Evolutionary conservation across 257 asterid genomes (phyloP), one percentile per base, ranked within the genome.

Genomic region (Anisodus acutangulus): DNA sequence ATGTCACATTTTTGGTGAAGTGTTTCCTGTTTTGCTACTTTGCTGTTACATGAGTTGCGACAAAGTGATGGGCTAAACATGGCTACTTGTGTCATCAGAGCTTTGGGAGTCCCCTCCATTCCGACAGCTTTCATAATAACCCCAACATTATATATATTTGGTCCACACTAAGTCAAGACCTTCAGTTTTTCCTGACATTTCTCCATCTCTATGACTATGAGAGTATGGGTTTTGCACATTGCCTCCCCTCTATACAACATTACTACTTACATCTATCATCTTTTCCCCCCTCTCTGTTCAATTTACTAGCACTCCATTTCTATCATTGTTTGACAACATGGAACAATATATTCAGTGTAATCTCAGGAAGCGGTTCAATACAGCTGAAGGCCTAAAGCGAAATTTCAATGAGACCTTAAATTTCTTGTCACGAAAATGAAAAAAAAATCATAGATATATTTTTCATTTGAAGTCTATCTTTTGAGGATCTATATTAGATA

Each of bases 121-220:
- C 81, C 64, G 81, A 76, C 81, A 76, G 4, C 81, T 74, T 22
- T 76, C 26, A 22, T 51, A 16, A 39, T 39, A 69, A 69, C 78
- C 15, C 55, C 54, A 70, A n/a, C 79, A 41, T 41, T 43, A 17
- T 71, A 43, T 71, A 22, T 22, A 22, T 22, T 71, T n/a, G 79
- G 79, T 70, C 79, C 57, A 70, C 79, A 70, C 45, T 4, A 11
- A 55, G 15, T 76, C 26, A 71, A 76, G 13, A 47, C 41, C 62
- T 19, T 74, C 81, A 49, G 26, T 76, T 76, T 76, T 69, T 69
- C 26, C 81, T 76, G 81, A 51, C 81, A 76, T 76, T 51, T 76
- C 81, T 51, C 81, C n/a, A 51, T 76, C 81, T 71, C 16, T n/a
- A 57, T 41, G 55, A 43, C 26, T 22, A 22, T 22, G 26, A 22